A percentile compares a stretch with the other conserved stretches of the same genome.
Conservation (phyloP, 495 filamentous ascomycete genomes). For the Achaetomiella virescens region DNA sequence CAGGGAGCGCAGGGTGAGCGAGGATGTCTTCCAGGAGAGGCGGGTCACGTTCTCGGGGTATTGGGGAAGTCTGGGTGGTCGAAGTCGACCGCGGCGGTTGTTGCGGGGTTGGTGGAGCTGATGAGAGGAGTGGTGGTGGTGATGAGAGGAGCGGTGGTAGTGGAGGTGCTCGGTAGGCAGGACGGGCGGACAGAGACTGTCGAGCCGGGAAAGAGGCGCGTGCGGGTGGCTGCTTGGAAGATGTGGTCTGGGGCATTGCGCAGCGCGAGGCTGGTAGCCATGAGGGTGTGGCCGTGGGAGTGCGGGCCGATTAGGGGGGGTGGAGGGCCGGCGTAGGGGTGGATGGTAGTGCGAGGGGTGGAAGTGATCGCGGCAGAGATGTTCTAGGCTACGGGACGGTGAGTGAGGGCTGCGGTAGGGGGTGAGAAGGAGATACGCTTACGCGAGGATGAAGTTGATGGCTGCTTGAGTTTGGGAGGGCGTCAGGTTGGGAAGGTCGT, state of each 20-base stretch:
- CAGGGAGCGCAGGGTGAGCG: slow-evolving; percentile 33
- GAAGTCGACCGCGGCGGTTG: neutral
- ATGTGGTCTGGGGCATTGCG: slow-evolving; percentile 26
- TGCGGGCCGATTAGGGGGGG: slow-evolving; percentile 4
- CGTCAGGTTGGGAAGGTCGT: slow-evolving; percentile 15
- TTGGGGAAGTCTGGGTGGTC: neutral
- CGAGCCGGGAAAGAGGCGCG: slow-evolving; percentile 2
- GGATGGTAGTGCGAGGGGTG: slow-evolving; percentile 23
- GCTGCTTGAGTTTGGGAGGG: slow-evolving; percentile 36
- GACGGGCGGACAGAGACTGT: too few relatives aligned
- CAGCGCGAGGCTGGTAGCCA: slow-evolving; percentile 39
- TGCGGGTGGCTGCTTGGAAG: slow-evolving; percentile 19
- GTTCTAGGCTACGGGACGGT: slow-evolving; percentile 37
- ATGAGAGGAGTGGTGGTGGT: neutral
- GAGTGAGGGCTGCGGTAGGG: neutral
- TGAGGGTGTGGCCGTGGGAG: slow-evolving; percentile 38
- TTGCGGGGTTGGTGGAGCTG: neutral
- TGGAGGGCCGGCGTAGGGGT: slow-evolving; percentile 18
- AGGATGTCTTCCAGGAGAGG: slow-evolving; percentile 21
- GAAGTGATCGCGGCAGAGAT: slow-evolving; percentile 46
- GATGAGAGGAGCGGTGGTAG: neutral
- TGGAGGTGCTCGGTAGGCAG: neutral
- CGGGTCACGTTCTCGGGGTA: neutral
- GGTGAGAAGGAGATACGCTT: slow-evolving; percentile 11
- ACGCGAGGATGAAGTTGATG: slow-evolving; percentile 49